Percentiles rank a stretch among this genome's conserved stretches.
Evolutionary conservation across 2,329 filamentous ascomycete genomes (phyloP).

Genomic region (Venturia nashicola): DNA sequence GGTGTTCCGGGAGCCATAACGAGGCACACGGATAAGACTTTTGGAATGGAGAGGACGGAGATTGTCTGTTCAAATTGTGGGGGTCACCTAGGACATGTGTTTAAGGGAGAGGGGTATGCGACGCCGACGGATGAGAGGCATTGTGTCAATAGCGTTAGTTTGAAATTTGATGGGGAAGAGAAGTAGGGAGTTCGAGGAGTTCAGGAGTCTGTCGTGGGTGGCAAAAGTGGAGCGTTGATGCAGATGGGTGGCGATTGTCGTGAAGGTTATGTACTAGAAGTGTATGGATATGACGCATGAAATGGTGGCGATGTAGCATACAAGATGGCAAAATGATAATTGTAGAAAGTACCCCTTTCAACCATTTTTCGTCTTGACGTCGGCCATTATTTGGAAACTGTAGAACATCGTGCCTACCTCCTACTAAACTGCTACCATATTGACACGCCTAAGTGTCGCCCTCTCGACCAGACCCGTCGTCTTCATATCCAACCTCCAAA

Average conservation of each 20-base stretch:
- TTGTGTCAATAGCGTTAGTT: slow-evolving; percentile 87
- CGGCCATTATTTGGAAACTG: too few relatives aligned
- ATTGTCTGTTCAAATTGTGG: slow-evolving; percentile 94
- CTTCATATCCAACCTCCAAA: background rate
- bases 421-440: too few relatives aligned
- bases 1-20: slow-evolving; percentile 83
- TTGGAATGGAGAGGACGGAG: slow-evolving; percentile 80
- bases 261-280: background rate
- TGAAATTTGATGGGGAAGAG: slow-evolving; percentile 60
- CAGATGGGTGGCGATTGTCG: background rate
- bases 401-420: too few relatives aligned
- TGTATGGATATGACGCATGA: background rate
- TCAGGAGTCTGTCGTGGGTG: slow-evolving; percentile 12
- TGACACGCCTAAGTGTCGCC: background rate
- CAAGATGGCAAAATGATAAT: background rate
- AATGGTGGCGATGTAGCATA: background rate
- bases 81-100: slow-evolving; percentile 81
- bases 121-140: slow-evolving; percentile 93
- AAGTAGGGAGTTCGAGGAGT: slow-evolving; percentile 16
- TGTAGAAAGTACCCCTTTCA: background rate
- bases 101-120: slow-evolving; percentile 73
- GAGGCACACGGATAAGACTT: slow-evolving; percentile 60
- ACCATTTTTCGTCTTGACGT: too few relatives aligned
- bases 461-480: background rate
- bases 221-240: background rate